A percentile compares a stretch with the other conserved stretches of the same genome.
Conservation (phyloP, 805 yeast species). For the Ogataea populi-albae region DNA sequence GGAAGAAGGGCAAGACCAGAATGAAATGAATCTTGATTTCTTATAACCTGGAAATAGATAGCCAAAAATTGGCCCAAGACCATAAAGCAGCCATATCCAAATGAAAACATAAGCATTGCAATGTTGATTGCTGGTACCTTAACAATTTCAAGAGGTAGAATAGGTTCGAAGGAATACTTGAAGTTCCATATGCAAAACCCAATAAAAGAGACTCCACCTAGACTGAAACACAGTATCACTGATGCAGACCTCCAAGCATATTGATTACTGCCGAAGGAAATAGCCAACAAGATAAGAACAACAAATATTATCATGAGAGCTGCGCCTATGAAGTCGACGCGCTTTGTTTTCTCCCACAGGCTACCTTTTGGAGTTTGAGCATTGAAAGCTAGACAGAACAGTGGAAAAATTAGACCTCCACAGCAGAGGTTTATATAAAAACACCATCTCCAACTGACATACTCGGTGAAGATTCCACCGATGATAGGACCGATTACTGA, state of each 20-base stretch:
- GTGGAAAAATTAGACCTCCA: slow-evolving; percentile 47
- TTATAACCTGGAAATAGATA: slow-evolving; percentile 50
- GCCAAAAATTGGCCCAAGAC: slow-evolving; percentile 35
- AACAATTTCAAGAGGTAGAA: slow-evolving; percentile 42
- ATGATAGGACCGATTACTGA: slow-evolving; percentile 60
- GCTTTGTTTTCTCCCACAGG: slow-evolving; percentile 35
- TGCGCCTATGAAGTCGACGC: slow-evolving; percentile 51
- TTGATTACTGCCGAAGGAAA: slow-evolving; percentile 54
- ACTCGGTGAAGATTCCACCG: slow-evolving; percentile 61
- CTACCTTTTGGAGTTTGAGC: slow-evolving; percentile 46
- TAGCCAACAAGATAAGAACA: slow-evolving; percentile 47
- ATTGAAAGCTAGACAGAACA: slow-evolving; percentile 40
- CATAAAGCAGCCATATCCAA: slow-evolving; percentile 41
- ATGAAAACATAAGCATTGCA: slow-evolving; percentile 37
- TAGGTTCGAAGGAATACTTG: slow-evolving; percentile 41
- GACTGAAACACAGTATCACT: slow-evolving; percentile 44
- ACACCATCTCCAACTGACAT: slow-evolving; percentile 71
- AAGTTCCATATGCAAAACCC: slow-evolving; percentile 41
- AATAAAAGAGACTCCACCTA: slow-evolving; percentile 41
- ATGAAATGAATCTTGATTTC: slow-evolving; percentile 38
- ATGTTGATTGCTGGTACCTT: slow-evolving; percentile 34
- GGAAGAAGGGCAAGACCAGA: slow-evolving; percentile 49
- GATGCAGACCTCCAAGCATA: slow-evolving; percentile 54
- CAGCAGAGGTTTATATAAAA: slow-evolving; percentile 66
- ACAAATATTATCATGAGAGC: slow-evolving; percentile 40